Evolutionary conservation across 805 yeast genomes (phyloP).

Genomic region (Starmerella etchellsii): DNA sequence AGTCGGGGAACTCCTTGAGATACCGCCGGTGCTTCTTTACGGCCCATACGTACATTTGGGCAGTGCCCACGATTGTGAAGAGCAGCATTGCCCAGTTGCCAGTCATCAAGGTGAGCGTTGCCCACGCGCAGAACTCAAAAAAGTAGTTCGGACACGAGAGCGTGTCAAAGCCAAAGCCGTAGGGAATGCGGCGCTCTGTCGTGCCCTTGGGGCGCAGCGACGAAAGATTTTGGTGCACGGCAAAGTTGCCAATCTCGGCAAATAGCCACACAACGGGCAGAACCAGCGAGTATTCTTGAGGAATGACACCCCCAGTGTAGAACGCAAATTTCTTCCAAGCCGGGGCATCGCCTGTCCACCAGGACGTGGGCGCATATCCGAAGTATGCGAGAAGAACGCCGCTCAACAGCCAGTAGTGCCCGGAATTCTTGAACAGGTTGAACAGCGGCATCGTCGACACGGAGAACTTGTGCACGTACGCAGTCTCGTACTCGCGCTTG

Average conservation of each 20-base stretch:
- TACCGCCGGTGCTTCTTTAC: constrained; percentile 65
- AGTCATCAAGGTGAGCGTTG: constrained; percentile 51
- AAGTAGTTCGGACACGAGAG: constrained; percentile 92
- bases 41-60: constrained; percentile 90
- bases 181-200: constrained; percentile 56
- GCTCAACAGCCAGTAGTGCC: constrained; percentile 86
- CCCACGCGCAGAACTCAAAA: constrained; percentile 73
- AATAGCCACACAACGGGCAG: constrained; percentile 26
- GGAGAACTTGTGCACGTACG: constrained; percentile 74
- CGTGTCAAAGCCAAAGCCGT: constrained; percentile 67
- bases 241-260: constrained; percentile 60
- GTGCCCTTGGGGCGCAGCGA: constrained; percentile 42
- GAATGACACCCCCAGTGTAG: constrained; percentile 20
- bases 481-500: constrained; percentile 81
- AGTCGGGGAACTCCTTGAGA: constrained; percentile 57
- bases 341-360: constrained; percentile 19
- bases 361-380: constrained; percentile 34
- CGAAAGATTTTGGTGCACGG: constrained; percentile 54
- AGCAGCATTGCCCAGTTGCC: constrained; percentile 67
- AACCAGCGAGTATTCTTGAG: constrained; percentile 11
- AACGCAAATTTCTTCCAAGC: constrained; percentile 13
- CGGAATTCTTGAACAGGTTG: constrained; percentile 76
- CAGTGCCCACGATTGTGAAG: constrained; percentile 57
- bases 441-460: constrained; percentile 83
- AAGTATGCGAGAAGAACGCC: constrained; percentile 49